Evolutionary conservation across 2,329 filamentous ascomycete species (phyloP), one percentile per base, ranked within the genome.

Genomic region (Neofusicoccum cordaticola): DNA sequence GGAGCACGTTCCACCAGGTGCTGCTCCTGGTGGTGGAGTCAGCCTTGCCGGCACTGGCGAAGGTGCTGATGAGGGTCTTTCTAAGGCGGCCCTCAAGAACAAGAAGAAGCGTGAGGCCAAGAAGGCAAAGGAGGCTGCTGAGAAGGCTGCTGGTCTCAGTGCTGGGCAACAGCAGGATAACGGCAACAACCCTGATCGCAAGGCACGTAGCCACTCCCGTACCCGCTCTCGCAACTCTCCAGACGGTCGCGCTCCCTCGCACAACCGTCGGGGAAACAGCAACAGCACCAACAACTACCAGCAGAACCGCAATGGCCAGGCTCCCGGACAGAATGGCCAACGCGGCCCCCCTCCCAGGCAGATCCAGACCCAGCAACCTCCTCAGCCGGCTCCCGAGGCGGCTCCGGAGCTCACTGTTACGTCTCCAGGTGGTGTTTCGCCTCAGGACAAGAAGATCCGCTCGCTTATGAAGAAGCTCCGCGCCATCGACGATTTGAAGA

Each of bases 61-160:
- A 79, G 81, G 88, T 48, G 85, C 75, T 50, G 90, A 92, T 66
- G 88, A 85, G 70, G 56, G 56, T 9, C 77, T 95, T 67, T 93
- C 91, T 67, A 96, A 95, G 81, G 87, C 90, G 62, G 93, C 91
- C 12, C 82, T 92, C 71, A 97, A 97, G 85, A 97, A 97, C 81
- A 98, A 98, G 87, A 98, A 98, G 87, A 98, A 98, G 86, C 87
- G 95, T 51, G 89, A 91, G 70, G 91, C 91, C 69, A 97, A 96
- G 84, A 98, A 97, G 81, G 86, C 86, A 60, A 95, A 93, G 75
- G 93, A 95, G 52, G 85, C 83, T 5, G 91, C 92, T 17, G 87
- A 86, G 57, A 77, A 75, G 67, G 73, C 74, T 7, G 73, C 72
- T 17, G 70, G 71, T 37, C 68, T 78, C 15, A 72, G 73, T 35